Evolutionary conservation across 306 rosid genomes (phyloP), one percentile per base, ranked within the genome.

Genomic region (Quercus agrifolia): DNA sequence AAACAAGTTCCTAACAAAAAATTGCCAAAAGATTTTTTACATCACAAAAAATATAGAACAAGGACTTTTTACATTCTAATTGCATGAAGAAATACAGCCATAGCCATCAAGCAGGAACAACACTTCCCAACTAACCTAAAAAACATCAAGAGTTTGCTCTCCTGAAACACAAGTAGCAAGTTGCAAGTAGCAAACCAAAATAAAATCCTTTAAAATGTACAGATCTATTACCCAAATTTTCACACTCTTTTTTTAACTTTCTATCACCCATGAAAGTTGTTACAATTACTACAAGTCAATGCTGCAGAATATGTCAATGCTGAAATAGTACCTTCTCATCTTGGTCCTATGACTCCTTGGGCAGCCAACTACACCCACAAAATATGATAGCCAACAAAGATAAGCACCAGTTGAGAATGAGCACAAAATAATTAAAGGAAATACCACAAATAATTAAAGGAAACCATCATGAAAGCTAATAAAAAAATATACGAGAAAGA

Each of bases 141-240:
- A 55, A 90, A 95, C 89, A 90, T 95, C 83, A 95, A 66, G 64
- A 95, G 44, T 58, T 92, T 95, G 84, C 98, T 95, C 82, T 95
- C 99, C 98, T 95, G 90, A 57, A 87, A 78, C 74, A 55, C 2
- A 63, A 30, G 33, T 30, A 30, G 33, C 46, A 76, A 30, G 31
- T 30, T 3, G 31, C 3, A 85, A 12, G 31, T 3, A 58, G 31
- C 73, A 78, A 77, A 25, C 23, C 74, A 62, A 23, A 25, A 21
- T 75, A 62, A 23, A 75, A 73, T 55, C 69, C 73, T 78, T 64
- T 44, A 13, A 83, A 62, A 58, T 28, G 33, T 66, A 73, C 89
- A 94, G 96, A 95, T 92, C 96, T 83, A 71, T 80, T 95, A 95
- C 99, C 98, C 92, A 90, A 92, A 91, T 97, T 83, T 85, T 95